These are phyloP conservation scores for Backusella mclennaniae DNA, from an alignment of 192 early-diverging fungal species.

Conservation along the genomic window DNA sequence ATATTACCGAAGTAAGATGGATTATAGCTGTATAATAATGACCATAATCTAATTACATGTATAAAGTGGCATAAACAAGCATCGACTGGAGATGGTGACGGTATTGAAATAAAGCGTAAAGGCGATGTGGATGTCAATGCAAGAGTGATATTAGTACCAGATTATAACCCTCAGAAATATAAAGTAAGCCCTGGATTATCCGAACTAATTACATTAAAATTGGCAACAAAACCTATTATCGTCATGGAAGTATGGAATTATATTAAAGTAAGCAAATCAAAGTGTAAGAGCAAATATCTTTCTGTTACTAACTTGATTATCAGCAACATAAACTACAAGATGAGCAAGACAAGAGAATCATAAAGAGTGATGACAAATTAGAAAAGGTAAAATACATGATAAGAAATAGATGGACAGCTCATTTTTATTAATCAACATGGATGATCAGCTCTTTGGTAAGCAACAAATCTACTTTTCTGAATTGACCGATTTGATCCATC, in stretches of 20 bases:
- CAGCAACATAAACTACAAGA: conserved; percentile 88
- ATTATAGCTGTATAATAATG: not conserved
- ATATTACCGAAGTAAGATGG: conserved; percentile 51
- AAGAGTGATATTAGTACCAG: conserved; percentile 78
- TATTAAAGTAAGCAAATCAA: conserved; percentile 63
- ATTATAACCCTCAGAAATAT: conserved; percentile 77
- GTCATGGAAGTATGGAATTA: conserved; percentile 95
- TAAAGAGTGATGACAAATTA: conserved; percentile 81
- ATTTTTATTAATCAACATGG: not conserved
- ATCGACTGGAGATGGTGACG: conserved; percentile 62
- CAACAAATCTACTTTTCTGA: conserved; percentile 74
- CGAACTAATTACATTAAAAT: conserved; percentile 74
- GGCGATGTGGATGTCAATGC: conserved; percentile 83
- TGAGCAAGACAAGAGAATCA: conserved; percentile 80
- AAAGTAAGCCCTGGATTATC: conserved; percentile 74
- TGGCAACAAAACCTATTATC: conserved; percentile 70
- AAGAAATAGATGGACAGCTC: not conserved
- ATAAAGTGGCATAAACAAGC: conserved; percentile 52
- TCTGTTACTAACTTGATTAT: not conserved
- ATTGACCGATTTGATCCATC: conserved; percentile 77
- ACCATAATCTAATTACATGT: not conserved
- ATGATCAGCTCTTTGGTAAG: conserved; percentile 59
- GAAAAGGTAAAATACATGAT: conserved; percentile 46
- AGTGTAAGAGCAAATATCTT: not conserved
- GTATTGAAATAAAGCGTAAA: conserved; percentile 91